Evolutionary conservation across 352 stramenopile species (phyloP).

Genomic region (Aphanomyces astaci): DNA sequence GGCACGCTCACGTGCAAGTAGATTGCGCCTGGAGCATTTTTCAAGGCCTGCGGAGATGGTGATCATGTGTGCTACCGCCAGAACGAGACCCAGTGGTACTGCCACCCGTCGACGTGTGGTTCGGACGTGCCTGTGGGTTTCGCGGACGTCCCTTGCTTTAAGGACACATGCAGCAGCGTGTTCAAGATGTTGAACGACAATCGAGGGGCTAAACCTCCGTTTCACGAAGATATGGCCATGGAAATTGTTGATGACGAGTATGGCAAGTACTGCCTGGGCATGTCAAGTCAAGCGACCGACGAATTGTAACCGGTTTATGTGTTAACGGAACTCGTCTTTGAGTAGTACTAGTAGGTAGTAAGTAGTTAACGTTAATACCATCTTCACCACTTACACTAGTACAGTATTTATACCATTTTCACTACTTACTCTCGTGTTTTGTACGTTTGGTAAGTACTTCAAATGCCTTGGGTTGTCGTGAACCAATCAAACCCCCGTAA

Average conservation of each 20-base stretch:
- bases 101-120: conserved; percentile 37
- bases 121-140: conserved; percentile 40
- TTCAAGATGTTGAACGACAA: conserved; percentile 75
- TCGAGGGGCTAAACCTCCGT: conserved; percentile 53
- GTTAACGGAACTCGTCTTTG: too few species aligned
- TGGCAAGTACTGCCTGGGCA: neutral
- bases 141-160: conserved; percentile 45
- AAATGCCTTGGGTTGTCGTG: too few species aligned
- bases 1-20: neutral
- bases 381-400: too few species aligned
- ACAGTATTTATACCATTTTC: too few species aligned
- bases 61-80: conserved; percentile 48
- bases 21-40: conserved; percentile 41
- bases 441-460: too few species aligned
- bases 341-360: too few species aligned
- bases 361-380: neutral
- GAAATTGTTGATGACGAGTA: conserved; percentile 56
- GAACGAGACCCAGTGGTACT: conserved; percentile 41
- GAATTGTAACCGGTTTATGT: neutral
- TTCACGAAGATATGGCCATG: conserved; percentile 54
- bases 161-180: conserved; percentile 47
- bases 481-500: too few species aligned
- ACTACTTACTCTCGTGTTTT: too few species aligned
- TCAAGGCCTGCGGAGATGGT: conserved; percentile 44
- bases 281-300: neutral